Evolutionary conservation across 2,329 filamentous ascomycete species (phyloP).

Genomic region (Dothistroma septosporum): DNA sequence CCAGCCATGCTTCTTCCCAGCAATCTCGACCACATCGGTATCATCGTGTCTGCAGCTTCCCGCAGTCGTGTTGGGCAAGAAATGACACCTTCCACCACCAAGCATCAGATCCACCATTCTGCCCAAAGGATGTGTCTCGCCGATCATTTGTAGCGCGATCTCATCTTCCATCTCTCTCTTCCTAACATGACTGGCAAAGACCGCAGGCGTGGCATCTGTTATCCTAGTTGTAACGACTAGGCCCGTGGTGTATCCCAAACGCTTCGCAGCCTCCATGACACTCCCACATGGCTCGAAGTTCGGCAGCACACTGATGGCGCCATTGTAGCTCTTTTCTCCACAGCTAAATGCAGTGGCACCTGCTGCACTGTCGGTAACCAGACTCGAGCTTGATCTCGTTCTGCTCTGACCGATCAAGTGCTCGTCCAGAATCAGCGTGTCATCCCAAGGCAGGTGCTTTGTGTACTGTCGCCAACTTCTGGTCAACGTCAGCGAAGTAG

Average conservation of each 20-base stretch:
- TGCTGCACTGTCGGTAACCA: constrained; percentile 95
- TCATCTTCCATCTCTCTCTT: constrained; percentile 76
- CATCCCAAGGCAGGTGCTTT: constrained; percentile 65
- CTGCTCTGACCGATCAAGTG: constrained; percentile 88
- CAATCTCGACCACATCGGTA: constrained; percentile 68
- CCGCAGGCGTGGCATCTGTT: constrained; percentile 93
- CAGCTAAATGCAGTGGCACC: constrained; percentile 96
- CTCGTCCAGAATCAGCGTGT: constrained; percentile 75
- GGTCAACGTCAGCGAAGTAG: constrained; percentile 81
- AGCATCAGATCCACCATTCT: constrained; percentile 87
- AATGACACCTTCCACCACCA: constrained; percentile 89
- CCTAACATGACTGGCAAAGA: constrained; percentile 86
- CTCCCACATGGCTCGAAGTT: constrained; percentile 85
- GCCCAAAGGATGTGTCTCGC: constrained; percentile 73
- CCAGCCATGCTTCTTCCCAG: constrained; percentile 70
- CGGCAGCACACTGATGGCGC: constrained; percentile 84
- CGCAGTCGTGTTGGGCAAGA: constrained; percentile 73
- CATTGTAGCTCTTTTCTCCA: constrained; percentile 91
- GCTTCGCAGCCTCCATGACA: constrained; percentile 87
- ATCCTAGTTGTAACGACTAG: constrained; percentile 92
- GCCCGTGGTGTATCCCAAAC: constrained; percentile 85
- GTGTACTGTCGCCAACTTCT: constrained; percentile 78
- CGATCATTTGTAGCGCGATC: constrained; percentile 89
- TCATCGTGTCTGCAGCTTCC: constrained; percentile 80
- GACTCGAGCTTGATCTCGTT: constrained; percentile 75